These are phyloP conservation scores for Kazachstania sp. DNA, from an alignment of 1,139 yeast genomes.

Conservation along the genomic window DNA sequence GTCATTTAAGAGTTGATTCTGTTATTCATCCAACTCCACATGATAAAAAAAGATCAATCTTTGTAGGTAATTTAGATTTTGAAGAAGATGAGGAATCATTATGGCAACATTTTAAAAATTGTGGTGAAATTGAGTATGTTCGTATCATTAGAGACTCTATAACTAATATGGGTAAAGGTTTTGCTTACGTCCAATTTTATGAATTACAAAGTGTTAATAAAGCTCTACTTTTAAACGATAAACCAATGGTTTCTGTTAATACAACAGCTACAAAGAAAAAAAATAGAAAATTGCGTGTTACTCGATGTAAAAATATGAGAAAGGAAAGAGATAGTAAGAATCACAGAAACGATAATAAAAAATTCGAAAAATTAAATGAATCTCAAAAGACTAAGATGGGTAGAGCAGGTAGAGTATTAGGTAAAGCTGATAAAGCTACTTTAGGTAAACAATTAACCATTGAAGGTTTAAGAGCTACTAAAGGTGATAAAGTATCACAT, in stretches of 20 bases:
- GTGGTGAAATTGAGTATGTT: constrained; percentile 77
- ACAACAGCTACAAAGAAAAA: constrained; percentile 26
- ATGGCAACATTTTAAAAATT: constrained; percentile 69
- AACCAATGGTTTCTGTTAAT: constrained; percentile 40
- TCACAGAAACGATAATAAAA: constrained; percentile 11
- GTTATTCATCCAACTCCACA: constrained; percentile 84
- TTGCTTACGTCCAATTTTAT: constrained; percentile 87
- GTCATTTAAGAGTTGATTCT: constrained; percentile 85
- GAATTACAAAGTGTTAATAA: constrained; percentile 75
- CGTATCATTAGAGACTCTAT: constrained; percentile 85
- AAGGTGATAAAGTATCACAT: constrained; percentile 48
- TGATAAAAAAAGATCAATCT: constrained; percentile 75
- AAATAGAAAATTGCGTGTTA: constrained; percentile 65
- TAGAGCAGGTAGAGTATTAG: constrained; percentile 64
- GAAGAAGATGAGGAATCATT: constrained; percentile 84
- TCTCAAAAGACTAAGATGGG: constrained; percentile 71
- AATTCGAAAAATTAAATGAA: constrained; percentile 38
- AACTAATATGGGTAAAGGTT: constrained; percentile 94
- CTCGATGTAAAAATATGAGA: constrained; percentile 61
- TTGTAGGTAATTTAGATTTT: constrained; percentile 90
- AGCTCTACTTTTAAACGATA: constrained; percentile 70
- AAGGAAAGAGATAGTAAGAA: constrained; percentile 25
- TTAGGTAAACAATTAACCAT: constrained; percentile 43
- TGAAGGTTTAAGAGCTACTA: constrained; percentile 80
- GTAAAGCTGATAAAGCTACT: constrained; percentile 70